Percentiles rank a stretch among this genome's conserved stretches.
These are phyloP conservation scores for Aureobasidium sp. DNA, from an alignment of 2,329 filamentous ascomycete genomes.

Conservation along the genomic window DNA sequence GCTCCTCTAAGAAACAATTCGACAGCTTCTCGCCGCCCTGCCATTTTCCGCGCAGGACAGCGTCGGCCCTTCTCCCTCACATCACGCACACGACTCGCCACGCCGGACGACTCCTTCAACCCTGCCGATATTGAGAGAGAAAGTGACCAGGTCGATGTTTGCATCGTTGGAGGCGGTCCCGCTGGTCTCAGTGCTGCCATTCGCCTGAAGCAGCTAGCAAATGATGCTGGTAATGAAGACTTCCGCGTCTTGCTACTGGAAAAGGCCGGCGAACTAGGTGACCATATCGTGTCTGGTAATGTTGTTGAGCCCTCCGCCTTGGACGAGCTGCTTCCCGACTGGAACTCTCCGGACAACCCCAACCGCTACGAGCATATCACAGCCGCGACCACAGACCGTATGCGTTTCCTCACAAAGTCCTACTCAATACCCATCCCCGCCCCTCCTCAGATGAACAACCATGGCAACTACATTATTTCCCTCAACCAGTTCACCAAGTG, in stretches of 20 bases:
- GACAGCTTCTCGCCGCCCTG: slow-evolving; percentile 20
- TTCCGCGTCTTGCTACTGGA: slow-evolving; percentile 89
- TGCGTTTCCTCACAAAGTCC: slow-evolving; percentile 88
- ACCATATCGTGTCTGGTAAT: slow-evolving; percentile 91
- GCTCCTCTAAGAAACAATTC: not conserved
- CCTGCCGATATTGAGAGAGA: slow-evolving; percentile 65
- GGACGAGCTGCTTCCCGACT: slow-evolving; percentile 86
- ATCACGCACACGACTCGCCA: slow-evolving; percentile 25
- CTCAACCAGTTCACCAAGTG: slow-evolving; percentile 93
- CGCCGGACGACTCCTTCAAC: slow-evolving; percentile 33
- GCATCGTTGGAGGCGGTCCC: slow-evolving; percentile 93
- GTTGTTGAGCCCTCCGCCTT: slow-evolving; percentile 86
- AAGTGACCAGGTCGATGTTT: slow-evolving; percentile 89
- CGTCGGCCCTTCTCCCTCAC: slow-evolving; percentile 24
- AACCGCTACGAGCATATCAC: slow-evolving; percentile 82
- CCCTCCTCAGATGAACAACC: slow-evolving; percentile 96
- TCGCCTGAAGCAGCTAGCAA: slow-evolving; percentile 88
- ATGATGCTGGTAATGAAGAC: slow-evolving; percentile 88
- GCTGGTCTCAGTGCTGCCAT: slow-evolving; percentile 90
- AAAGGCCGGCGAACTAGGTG: slow-evolving; percentile 90
- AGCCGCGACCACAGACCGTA: slow-evolving; percentile 71
- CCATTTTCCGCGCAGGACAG: slow-evolving; percentile 26
- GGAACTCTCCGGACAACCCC: slow-evolving; percentile 82
- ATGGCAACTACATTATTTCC: slow-evolving; percentile 96
- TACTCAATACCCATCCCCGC: slow-evolving; percentile 70